phyloP scores from a whole-genome alignment of 345 rosid species.

The Gossypium turneri region DNA sequence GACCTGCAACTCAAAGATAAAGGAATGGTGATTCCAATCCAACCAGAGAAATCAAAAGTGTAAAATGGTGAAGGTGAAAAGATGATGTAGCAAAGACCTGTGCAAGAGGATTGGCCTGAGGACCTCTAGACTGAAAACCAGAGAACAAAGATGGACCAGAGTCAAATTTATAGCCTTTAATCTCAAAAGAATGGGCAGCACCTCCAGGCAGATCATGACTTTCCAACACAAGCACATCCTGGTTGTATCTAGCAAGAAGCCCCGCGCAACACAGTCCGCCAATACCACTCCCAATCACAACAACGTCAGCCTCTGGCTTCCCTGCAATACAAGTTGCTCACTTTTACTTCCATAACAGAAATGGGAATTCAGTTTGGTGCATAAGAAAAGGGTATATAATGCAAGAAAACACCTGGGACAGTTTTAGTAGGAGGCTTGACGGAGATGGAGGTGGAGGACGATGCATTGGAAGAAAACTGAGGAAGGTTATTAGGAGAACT shows the following conservation, averaged over 20 bases:
- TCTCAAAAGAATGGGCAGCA: slow-evolving; percentile 80
- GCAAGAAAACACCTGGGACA: slow-evolving; percentile 40
- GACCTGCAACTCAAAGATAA: slow-evolving; percentile 44
- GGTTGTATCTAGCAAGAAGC: slow-evolving; percentile 75
- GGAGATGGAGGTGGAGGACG: slow-evolving; percentile 30
- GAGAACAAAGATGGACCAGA: slow-evolving; percentile 95
- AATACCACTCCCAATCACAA: slow-evolving; percentile 87
- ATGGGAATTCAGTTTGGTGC: neutral
- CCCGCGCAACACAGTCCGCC: slow-evolving; percentile 87
- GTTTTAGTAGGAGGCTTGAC: slow-evolving; percentile 26
- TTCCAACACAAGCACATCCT: slow-evolving; percentile 77
- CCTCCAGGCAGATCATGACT: slow-evolving; percentile 90
- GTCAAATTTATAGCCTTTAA: slow-evolving; percentile 79
- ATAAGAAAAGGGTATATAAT: neutral
- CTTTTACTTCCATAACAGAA: too few species aligned
- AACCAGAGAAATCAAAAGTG: neutral
- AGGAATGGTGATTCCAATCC: neutral
- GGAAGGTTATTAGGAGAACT: slow-evolving; percentile 25
- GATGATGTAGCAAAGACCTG: slow-evolving; percentile 42
- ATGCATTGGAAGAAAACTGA: slow-evolving; percentile 34
- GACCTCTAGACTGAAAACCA: slow-evolving; percentile 86
- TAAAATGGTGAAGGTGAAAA: neutral
- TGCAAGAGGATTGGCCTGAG: slow-evolving; percentile 91
- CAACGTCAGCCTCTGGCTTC: slow-evolving; percentile 80
- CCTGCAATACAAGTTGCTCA: slow-evolving; percentile 30